Evolutionary conservation across 805 yeast species (phyloP).

Genomic region (Saturnispora gosingensis): DNA sequence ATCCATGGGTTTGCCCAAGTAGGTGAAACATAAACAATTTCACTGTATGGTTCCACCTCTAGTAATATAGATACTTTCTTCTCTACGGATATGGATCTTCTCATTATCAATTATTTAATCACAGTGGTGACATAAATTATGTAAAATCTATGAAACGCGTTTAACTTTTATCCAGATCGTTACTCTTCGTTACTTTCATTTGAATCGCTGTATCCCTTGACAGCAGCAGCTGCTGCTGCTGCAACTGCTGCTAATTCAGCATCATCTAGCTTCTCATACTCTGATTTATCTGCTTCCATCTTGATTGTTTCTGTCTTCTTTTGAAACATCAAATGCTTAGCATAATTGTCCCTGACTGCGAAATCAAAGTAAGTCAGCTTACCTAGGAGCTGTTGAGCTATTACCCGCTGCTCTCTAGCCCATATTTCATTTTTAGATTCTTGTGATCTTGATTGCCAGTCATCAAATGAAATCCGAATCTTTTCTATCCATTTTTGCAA

Average conservation of each 20-base stretch:
- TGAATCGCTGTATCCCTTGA: constrained; percentile 10
- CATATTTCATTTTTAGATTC: constrained; percentile 33
- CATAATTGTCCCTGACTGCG: constrained; percentile 34
- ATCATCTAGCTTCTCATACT: constrained; percentile 13
- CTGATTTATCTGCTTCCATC: not conserved
- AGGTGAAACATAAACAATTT: not conserved
- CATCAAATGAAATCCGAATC: constrained; percentile 37
- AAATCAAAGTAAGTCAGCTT: constrained; percentile 34
- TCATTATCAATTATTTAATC: not conserved
- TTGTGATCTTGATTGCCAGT: constrained; percentile 33
- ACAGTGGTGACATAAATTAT: not conserved
- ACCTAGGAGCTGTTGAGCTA: constrained; percentile 37
- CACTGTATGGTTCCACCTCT: not conserved
- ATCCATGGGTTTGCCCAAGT: not conserved
- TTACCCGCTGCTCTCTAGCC: constrained; percentile 34
- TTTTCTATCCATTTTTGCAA: constrained; percentile 25
- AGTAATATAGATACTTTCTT: not conserved
- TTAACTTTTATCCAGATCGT: not conserved
- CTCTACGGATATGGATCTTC: not conserved
- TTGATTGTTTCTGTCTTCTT: constrained; percentile 14
- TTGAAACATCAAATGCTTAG: constrained; percentile 19
- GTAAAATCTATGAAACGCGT: not conserved
- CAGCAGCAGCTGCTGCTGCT: constrained; percentile 25
- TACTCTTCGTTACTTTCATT: not conserved
- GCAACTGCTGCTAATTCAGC: constrained; percentile 27